These are phyloP conservation scores for Lichtheimia ornata DNA, from an alignment of 371 early-diverging fungal genomes.

Conservation along the genomic window DNA sequence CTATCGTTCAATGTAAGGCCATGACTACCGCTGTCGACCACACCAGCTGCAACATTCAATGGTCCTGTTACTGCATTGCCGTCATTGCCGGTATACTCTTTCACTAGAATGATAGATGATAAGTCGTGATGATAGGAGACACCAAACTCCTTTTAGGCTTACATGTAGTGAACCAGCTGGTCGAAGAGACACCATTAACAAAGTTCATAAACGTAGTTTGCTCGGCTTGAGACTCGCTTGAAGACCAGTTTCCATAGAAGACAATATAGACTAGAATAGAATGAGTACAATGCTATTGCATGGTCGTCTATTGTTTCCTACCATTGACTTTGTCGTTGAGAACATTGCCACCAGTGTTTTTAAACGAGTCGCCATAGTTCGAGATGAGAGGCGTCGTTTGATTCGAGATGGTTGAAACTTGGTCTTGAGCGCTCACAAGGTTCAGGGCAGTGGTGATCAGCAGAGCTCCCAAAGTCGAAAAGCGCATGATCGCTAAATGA, in stretches of 20 bases:
- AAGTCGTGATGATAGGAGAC: not conserved
- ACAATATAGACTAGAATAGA: constrained; percentile 41
- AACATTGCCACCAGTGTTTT: constrained; percentile 40
- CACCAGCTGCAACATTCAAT: constrained; percentile 48
- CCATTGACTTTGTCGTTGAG: constrained; percentile 48
- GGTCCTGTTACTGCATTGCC: constrained; percentile 46
- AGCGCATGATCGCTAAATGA: constrained; percentile 12
- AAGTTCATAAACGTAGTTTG: constrained; percentile 50
- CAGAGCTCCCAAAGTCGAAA: constrained; percentile 18
- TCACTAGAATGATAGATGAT: constrained; percentile 22
- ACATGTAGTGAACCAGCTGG: constrained; percentile 50
- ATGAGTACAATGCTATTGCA: not conserved
- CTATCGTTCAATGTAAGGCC: constrained; percentile 38
- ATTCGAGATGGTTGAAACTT: constrained; percentile 13
- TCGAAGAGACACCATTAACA: constrained; percentile 40
- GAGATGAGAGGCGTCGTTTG: constrained; percentile 13
- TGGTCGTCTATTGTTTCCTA: constrained; percentile 8
- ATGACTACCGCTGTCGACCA: constrained; percentile 44
- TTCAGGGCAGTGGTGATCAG: constrained; percentile 13
- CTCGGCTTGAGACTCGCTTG: constrained; percentile 28
- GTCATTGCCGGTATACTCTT: constrained; percentile 38
- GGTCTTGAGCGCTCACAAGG: constrained; percentile 8
- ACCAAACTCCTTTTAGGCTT: constrained; percentile 13
- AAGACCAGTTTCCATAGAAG: constrained; percentile 56
- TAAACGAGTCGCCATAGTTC: constrained; percentile 34